Percentiles rank a stretch among this genome's conserved stretches.
Evolutionary conservation across 768 basidiomycete species (phyloP).

Genomic region (Mycena crocata): DNA sequence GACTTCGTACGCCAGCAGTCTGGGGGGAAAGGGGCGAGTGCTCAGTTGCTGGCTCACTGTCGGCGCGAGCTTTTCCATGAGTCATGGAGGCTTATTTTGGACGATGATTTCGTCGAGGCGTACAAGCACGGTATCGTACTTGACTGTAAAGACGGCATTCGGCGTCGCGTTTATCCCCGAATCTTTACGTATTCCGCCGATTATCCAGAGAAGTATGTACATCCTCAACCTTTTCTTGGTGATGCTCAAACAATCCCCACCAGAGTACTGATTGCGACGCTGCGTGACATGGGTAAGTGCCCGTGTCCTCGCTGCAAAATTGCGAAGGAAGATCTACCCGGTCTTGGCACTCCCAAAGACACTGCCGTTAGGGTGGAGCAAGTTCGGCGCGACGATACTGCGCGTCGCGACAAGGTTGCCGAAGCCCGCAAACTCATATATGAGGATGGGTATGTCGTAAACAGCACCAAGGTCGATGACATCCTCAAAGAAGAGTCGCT

Average conservation of each 20-base stretch:
- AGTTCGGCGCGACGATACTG: constrained; percentile 6
- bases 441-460: neutral
- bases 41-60: constrained; percentile 41
- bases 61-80: constrained; percentile 30
- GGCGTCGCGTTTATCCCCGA: neutral
- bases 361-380: neutral
- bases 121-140: constrained; percentile 41
- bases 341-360: constrained; percentile 17
- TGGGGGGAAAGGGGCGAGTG: constrained; percentile 23
- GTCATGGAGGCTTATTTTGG: constrained; percentile 38
- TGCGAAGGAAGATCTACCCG: neutral
- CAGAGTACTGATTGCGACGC: neutral
- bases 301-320: neutral
- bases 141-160: constrained; percentile 36
- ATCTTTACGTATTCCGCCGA: neutral
- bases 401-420: neutral
- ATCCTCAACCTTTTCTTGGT: neutral
- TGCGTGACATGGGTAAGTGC: neutral
- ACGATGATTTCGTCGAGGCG: constrained; percentile 38
- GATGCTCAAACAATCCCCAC: neutral
- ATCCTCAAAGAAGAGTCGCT: constrained; percentile 18
- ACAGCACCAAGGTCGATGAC: neutral
- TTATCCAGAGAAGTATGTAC: constrained; percentile 1
- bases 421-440: constrained; percentile 8
- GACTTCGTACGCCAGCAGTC: constrained; percentile 27